Evolutionary conservation across 2,329 filamentous ascomycete genomes (phyloP).

Genomic region (Hypoxylon sp.): DNA sequence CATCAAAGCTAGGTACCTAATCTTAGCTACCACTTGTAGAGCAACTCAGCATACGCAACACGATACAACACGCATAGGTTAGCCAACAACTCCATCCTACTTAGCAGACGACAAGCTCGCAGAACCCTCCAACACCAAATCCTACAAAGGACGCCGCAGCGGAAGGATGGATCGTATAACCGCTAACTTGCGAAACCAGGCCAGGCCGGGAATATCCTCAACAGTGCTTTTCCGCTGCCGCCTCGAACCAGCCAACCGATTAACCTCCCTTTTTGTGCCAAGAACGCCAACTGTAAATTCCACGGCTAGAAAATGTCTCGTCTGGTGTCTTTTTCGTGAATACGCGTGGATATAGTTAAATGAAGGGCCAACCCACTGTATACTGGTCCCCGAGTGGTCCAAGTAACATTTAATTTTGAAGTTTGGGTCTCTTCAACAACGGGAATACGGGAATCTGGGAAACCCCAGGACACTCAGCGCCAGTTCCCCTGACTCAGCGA

Average conservation of each 20-base stretch:
- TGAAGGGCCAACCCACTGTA: conserved; percentile 6
- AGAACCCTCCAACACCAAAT: not conserved
- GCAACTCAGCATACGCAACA: not conserved
- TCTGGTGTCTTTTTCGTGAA: not conserved
- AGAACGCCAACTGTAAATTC: conserved; percentile 24
- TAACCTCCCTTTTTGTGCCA: conserved; percentile 4
- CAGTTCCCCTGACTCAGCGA: conserved; percentile 94
- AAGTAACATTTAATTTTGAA: not conserved
- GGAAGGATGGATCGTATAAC: conserved; percentile 1
- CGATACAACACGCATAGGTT: conserved; percentile 5
- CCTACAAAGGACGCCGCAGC: conserved; percentile 4
- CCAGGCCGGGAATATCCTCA: conserved; percentile 1
- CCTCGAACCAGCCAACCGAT: conserved; percentile 8
- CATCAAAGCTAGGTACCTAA: not conserved
- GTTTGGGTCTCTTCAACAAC: not conserved
- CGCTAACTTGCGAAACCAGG: conserved; percentile 11
- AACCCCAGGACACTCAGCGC: conserved; percentile 66
- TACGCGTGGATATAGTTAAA: not conserved
- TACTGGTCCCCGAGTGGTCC: not conserved
- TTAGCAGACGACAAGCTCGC: not conserved
- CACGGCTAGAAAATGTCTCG: conserved; percentile 1
- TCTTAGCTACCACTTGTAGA: not conserved
- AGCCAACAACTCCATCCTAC: conserved; percentile 11
- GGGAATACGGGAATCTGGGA: not conserved
- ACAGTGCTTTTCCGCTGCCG: conserved; percentile 26